These are phyloP conservation scores for Mucor velutinosus DNA, from an alignment of 371 early-diverging fungal species.

Conservation along the genomic window DNA sequence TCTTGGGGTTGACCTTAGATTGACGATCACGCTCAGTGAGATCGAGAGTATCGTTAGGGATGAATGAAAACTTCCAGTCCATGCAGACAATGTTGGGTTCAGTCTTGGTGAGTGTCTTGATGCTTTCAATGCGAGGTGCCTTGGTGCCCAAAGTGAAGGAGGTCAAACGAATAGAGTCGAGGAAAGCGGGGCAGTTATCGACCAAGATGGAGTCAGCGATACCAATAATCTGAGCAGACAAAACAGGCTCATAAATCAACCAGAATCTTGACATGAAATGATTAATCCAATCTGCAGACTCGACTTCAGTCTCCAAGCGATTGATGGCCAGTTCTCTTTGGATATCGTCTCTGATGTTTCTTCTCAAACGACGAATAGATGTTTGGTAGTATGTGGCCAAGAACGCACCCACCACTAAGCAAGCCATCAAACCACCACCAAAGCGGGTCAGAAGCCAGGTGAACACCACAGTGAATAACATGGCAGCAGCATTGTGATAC, in stretches of 20 bases:
- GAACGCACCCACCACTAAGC: slow-evolving; percentile 50
- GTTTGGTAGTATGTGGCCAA: slow-evolving; percentile 77
- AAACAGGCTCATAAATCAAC: slow-evolving; percentile 93
- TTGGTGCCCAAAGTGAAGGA: slow-evolving; percentile 97
- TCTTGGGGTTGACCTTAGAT: slow-evolving; percentile 86
- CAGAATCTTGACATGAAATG: slow-evolving; percentile 86
- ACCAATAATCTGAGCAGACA: slow-evolving; percentile 81
- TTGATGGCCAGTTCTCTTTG: slow-evolving; percentile 62
- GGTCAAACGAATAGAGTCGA: slow-evolving; percentile 89
- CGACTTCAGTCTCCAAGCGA: slow-evolving; percentile 65
- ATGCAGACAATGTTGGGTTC: slow-evolving; percentile 80
- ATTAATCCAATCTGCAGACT: slow-evolving; percentile 98
- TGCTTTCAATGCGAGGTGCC: slow-evolving; percentile 93
- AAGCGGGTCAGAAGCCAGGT: slow-evolving; percentile 38
- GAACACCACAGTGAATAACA: slow-evolving; percentile 35
- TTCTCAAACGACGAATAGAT: slow-evolving; percentile 72
- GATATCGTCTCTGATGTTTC: slow-evolving; percentile 74
- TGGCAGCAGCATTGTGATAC: slow-evolving; percentile 41
- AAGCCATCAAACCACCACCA: slow-evolving; percentile 38
- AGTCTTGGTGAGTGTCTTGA: slow-evolving; percentile 81
- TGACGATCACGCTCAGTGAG: slow-evolving; percentile 69
- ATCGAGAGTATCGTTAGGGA: slow-evolving; percentile 79
- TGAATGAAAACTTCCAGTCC: slow-evolving; percentile 87
- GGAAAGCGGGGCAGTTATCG: slow-evolving; percentile 86
- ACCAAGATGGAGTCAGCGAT: slow-evolving; percentile 78